Evolutionary conservation across 371 early-diverging fungal genomes (phyloP).

Genomic region (Circinella minor): DNA sequence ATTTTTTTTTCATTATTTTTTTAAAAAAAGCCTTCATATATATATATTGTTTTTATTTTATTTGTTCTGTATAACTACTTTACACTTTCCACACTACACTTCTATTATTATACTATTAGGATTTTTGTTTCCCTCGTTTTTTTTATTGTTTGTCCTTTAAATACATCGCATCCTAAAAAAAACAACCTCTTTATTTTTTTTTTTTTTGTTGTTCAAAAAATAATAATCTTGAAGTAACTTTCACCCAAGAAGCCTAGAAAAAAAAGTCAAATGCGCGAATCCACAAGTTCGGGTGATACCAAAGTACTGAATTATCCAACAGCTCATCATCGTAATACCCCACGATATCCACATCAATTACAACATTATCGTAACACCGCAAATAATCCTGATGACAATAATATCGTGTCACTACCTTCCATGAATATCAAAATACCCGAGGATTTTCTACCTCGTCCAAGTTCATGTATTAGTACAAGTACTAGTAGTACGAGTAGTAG

Average conservation of each 20-base stretch:
- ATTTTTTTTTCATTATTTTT: too few relatives aligned
- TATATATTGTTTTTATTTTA: too few relatives aligned
- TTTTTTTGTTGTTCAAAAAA: too few relatives aligned
- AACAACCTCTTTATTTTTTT: too few relatives aligned
- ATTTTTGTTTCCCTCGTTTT: too few relatives aligned
- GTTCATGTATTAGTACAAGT: neutral
- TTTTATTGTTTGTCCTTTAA: too few relatives aligned
- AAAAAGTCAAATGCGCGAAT: constrained; percentile 1
- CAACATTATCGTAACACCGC: constrained; percentile 2
- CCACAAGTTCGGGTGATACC: neutral
- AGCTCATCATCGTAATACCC: neutral
- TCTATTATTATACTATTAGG: too few relatives aligned
- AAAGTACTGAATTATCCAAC: constrained; percentile 2
- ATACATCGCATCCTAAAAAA: too few relatives aligned
- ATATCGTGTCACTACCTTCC: constrained; percentile 5
- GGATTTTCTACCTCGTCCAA: neutral
- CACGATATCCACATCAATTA: neutral
- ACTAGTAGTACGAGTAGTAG: constrained; percentile 2
- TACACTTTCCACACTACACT: too few relatives aligned
- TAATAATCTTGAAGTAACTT: neutral
- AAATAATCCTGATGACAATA: constrained; percentile 7
- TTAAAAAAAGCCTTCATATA: too few relatives aligned
- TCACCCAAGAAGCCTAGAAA: neutral
- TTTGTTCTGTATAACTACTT: too few relatives aligned
- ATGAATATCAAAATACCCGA: constrained; percentile 6